These are phyloP conservation scores for Thielaviopsis ethacetica DNA, from an alignment of 2,329 filamentous ascomycete species.

Conservation along the genomic window DNA sequence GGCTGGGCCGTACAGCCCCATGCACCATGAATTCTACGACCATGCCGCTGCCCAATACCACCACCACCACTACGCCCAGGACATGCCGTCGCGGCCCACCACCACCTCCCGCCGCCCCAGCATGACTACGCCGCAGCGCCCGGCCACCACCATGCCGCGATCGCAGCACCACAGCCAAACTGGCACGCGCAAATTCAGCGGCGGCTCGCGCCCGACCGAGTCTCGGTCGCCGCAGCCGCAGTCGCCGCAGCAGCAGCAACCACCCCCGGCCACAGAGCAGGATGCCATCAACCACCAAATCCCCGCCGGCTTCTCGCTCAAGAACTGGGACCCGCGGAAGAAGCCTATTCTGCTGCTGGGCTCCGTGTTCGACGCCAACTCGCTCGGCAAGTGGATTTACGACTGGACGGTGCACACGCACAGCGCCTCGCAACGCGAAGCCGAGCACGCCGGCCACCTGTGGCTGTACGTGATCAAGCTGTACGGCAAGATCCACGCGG, in stretches of 20 bases:
- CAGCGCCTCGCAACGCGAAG: slow-evolving; percentile 64
- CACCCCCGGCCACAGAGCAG: slow-evolving; percentile 34
- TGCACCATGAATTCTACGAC: slow-evolving; percentile 7
- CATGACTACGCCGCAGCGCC: slow-evolving; percentile 32
- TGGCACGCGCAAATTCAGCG: slow-evolving; percentile 15
- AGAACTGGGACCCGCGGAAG: slow-evolving; percentile 96
- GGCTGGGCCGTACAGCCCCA: slow-evolving; percentile 9
- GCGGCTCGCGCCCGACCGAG: slow-evolving; percentile 14
- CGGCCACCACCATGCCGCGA: slow-evolving; percentile 34
- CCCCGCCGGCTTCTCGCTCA: slow-evolving; percentile 78
- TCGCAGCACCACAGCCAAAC: slow-evolving; percentile 25
- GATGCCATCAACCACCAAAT: slow-evolving; percentile 55
- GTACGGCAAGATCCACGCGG: slow-evolving; percentile 82
- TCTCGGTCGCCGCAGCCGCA: slow-evolving; percentile 12
- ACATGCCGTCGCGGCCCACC: slow-evolving; percentile 21
- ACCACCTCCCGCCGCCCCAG: slow-evolving; percentile 31
- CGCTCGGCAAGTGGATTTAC: slow-evolving; percentile 96
- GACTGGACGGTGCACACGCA: slow-evolving; percentile 96
- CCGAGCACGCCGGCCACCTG: slow-evolving; percentile 82
- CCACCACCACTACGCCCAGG: not conserved
- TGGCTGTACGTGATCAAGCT: slow-evolving; percentile 93
- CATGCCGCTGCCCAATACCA: not conserved
- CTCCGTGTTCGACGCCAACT: slow-evolving; percentile 94
- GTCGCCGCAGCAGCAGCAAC: not conserved
- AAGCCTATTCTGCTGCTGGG: slow-evolving; percentile 87